Percentiles rank a stretch among this genome's conserved stretches.
phyloP scores from a whole-genome alignment of 2,329 filamentous ascomycete species.

The Aspergillus luchuensis region DNA sequence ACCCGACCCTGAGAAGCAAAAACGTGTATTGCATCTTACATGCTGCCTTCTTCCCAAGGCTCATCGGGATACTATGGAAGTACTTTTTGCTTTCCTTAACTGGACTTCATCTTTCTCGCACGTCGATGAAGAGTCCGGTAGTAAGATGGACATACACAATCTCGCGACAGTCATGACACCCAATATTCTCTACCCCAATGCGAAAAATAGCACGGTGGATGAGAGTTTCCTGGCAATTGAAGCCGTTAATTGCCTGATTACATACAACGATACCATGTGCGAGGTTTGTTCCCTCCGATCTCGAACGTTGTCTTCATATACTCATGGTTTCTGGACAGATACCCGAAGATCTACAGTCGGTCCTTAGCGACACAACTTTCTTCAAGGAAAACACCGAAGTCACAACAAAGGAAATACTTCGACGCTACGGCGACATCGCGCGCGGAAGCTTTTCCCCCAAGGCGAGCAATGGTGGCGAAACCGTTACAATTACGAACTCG shows the following conservation, averaged over 20 bases:
- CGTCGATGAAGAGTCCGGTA: conserved; percentile 93
- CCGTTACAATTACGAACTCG: conserved; percentile 47
- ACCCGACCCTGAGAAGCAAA: conserved; percentile 74
- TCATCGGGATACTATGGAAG: conserved; percentile 91
- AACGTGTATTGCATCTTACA: conserved; percentile 82
- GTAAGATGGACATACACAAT: conserved; percentile 99
- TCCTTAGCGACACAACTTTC: conserved; percentile 79
- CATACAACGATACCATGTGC: conserved; percentile 94
- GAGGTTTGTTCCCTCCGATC: conserved; percentile 65
- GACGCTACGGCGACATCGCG: conserved; percentile 82
- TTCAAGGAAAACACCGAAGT: conserved; percentile 83
- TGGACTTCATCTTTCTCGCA: conserved; percentile 98
- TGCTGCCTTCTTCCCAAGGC: conserved; percentile 91
- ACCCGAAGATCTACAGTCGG: conserved; percentile 83
- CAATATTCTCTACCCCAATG: conserved; percentile 79
- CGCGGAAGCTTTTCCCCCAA: conserved; percentile 63
- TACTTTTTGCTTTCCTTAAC: conserved; percentile 92
- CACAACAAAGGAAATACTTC: conserved; percentile 95
- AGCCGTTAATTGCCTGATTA: conserved; percentile 86
- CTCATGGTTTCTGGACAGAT: conserved; percentile 60
- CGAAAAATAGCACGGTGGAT: conserved; percentile 71
- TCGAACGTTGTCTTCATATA: background rate
- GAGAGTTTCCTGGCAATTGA: conserved; percentile 93
- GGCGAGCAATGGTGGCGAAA: conserved; percentile 56
- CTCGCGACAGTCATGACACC: conserved; percentile 96